Percentiles rank a stretch among this genome's conserved stretches.
Conservation (phyloP, 495 filamentous ascomycete genomes). For the Penicillium macrosclerotiorum region DNA sequence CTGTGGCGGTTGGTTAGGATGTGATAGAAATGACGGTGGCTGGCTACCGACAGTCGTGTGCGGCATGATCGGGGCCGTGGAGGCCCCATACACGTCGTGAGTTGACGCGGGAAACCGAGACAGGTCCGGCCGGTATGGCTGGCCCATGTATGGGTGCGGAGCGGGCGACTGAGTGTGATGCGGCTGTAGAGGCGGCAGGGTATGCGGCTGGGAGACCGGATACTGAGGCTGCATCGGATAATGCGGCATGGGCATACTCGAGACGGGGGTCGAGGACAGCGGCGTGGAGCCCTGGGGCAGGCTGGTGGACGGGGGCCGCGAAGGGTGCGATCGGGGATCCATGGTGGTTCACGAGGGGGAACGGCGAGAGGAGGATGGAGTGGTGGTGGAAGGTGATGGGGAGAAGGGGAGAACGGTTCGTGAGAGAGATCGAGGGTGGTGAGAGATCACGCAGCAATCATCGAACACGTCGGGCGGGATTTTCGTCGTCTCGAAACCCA, state of each 20-base stretch:
- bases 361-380: conserved; percentile 15
- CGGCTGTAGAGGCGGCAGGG: conserved; percentile 68
- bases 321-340: conserved; percentile 55
- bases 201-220: conserved; percentile 58
- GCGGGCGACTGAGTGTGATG: conserved; percentile 51
- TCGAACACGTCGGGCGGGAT: conserved; percentile 30
- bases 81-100: conserved; percentile 56
- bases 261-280: conserved; percentile 42
- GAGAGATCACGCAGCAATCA: conserved; percentile 48
- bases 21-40: conserved; percentile 50
- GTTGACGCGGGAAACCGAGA: conserved; percentile 62
- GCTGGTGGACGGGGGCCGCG: conserved; percentile 55
- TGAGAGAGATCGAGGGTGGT: conserved; percentile 16
- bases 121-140: conserved; percentile 60
- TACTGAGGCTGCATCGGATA: conserved; percentile 59
- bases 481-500: conserved; percentile 2
- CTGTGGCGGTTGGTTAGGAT: conserved; percentile 52
- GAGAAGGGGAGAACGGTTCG: not conserved
- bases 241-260: conserved; percentile 50
- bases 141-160: conserved; percentile 56
- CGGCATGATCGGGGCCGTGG: conserved; percentile 44
- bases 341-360: conserved; percentile 36
- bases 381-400: conserved; percentile 15
- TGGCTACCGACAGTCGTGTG: conserved; percentile 60
- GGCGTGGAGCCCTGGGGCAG: conserved; percentile 53